Evolutionary conservation across 176 grass and related monocot genomes (phyloP).

Genomic region (Ampelocalamus luodianensis): DNA sequence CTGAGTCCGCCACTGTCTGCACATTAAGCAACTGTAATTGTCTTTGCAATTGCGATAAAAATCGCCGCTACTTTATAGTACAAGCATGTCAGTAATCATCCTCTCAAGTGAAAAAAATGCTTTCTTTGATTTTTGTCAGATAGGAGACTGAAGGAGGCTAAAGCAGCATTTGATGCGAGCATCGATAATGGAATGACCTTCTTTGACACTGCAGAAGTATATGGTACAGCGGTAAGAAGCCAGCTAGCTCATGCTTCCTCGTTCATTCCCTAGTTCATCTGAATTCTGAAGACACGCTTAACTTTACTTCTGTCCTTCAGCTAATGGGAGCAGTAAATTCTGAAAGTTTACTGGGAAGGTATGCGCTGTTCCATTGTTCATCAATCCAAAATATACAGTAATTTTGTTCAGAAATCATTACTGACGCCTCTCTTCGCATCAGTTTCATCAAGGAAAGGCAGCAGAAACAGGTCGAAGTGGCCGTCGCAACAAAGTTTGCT

Average conservation of each 20-base stretch:
- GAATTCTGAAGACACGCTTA: neutral
- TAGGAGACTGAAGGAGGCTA: conserved; percentile 78
- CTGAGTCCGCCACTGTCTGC: no score
- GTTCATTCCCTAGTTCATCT: neutral
- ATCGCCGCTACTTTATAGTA: neutral
- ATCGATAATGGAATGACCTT: conserved; percentile 86
- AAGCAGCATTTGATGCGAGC: conserved; percentile 77
- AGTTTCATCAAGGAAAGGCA: conserved; percentile 91
- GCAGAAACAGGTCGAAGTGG: conserved; percentile 61
- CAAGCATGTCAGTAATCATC: neutral
- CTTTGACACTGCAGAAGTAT: conserved; percentile 93
- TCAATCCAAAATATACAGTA: neutral
- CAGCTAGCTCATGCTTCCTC: neutral
- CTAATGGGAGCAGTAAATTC: conserved; percentile 78
- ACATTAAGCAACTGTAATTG: neutral
- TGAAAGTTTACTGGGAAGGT: conserved; percentile 85
- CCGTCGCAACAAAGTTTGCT: conserved; percentile 84
- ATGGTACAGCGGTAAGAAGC: conserved; percentile 66
- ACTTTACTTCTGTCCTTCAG: conserved; percentile 48
- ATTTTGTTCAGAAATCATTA: neutral
- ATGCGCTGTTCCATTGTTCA: neutral
- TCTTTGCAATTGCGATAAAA: neutral
- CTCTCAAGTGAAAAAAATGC: neutral
- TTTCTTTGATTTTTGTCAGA: conserved; percentile 49
- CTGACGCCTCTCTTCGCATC: neutral